phyloP scores from a whole-genome alignment of 495 filamentous ascomycete species.

The Penicillium soppii region DNA sequence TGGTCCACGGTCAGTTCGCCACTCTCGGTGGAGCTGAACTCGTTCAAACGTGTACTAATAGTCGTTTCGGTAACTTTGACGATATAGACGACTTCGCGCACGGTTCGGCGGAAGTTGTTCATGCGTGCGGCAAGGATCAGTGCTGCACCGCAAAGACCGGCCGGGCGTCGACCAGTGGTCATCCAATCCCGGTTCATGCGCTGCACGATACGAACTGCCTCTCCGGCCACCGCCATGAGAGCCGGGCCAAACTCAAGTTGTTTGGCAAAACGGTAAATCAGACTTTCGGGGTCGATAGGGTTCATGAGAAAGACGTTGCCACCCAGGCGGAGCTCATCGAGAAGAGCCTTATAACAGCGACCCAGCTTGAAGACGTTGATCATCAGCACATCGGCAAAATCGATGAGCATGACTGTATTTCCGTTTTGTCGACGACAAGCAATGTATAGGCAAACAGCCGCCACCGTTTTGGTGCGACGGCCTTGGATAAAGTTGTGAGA shows the following conservation, averaged over 20 bases:
- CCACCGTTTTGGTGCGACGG: conserved; percentile 78
- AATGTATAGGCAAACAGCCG: conserved; percentile 83
- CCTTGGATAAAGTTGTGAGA: conserved; percentile 80
- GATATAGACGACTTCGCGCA: conserved; percentile 90
- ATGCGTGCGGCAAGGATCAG: conserved; percentile 93
- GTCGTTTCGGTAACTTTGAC: conserved; percentile 93
- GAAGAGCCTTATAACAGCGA: conserved; percentile 73
- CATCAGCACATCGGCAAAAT: conserved; percentile 82
- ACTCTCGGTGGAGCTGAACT: conserved; percentile 81
- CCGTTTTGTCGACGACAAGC: conserved; percentile 69
- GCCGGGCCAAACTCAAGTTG: conserved; percentile 83
- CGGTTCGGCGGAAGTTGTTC: conserved; percentile 92
- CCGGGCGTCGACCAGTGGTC: conserved; percentile 85
- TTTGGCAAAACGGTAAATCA: conserved; percentile 84
- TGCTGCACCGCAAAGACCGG: conserved; percentile 91
- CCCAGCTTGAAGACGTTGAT: conserved; percentile 92
- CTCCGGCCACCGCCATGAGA: conserved; percentile 76
- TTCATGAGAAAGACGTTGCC: conserved; percentile 51
- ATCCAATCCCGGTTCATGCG: conserved; percentile 98
- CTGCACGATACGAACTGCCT: conserved; percentile 79
- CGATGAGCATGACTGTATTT: conserved; percentile 80
- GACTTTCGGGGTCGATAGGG: conserved; percentile 73
- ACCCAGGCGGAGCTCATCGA: conserved; percentile 59
- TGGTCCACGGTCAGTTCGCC: conserved; percentile 81
- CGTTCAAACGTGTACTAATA: conserved; percentile 81